phyloP scores from a whole-genome alignment of 2,329 filamentous ascomycete genomes.

The Aureobasidium vineae region DNA sequence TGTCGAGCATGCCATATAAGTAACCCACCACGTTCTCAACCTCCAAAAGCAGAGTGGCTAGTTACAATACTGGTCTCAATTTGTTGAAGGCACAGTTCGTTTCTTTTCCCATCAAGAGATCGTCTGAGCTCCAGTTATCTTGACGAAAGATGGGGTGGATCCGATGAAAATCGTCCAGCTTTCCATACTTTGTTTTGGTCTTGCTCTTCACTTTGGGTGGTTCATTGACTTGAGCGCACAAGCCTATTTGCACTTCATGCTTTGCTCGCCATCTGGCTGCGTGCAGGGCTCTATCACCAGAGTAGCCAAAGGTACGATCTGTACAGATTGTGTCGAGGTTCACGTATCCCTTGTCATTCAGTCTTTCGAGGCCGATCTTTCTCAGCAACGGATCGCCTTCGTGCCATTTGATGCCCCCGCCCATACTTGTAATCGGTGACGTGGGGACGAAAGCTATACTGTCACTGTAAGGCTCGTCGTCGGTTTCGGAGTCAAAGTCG shows the following conservation, averaged over 20 bases:
- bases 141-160: conserved; percentile 15
- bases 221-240: neutral
- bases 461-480: neutral
- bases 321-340: neutral
- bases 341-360: neutral
- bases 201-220: neutral
- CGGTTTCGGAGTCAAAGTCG: neutral
- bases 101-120: neutral
- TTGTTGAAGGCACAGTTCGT: neutral
- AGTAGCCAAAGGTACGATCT: neutral
- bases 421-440: neutral
- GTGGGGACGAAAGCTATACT: neutral
- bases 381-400: neutral
- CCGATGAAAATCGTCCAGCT: neutral
- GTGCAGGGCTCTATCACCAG: neutral
- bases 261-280: conserved; percentile 12
- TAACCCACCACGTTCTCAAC: neutral
- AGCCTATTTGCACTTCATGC: neutral
- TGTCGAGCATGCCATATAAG: conserved; percentile 1
- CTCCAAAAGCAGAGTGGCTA: conserved; percentile 11
- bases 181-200: neutral
- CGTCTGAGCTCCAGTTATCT: neutral
- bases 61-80: conserved; percentile 3
- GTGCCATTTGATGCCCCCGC: neutral
- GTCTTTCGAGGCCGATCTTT: neutral